Evolutionary conservation across 257 asterid species (phyloP).

Genomic region (Przewalskia tangutica): DNA sequence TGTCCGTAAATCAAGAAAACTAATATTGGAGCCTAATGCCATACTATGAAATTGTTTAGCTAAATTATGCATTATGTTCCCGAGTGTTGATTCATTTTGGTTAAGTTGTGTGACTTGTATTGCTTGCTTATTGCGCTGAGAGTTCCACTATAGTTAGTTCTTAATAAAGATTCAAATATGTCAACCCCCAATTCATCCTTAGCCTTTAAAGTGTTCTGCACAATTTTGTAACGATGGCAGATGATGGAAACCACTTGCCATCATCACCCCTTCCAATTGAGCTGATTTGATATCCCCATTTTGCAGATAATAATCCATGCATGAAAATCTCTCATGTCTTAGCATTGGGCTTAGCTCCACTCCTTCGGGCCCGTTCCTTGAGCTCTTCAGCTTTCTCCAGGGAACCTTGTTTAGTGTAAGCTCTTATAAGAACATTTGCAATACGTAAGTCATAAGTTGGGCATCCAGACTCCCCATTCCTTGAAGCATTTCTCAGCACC

Average conservation of each 20-base stretch:
- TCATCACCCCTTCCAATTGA: slow-evolving; percentile 57
- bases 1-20: no score
- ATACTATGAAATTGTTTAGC: no score
- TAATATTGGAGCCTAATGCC: no score
- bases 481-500: slow-evolving; percentile 90
- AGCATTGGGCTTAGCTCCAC: slow-evolving; percentile 63
- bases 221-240: slow-evolving; percentile 34
- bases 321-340: slow-evolving; percentile 85
- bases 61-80: no score
- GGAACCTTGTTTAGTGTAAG: slow-evolving; percentile 51
- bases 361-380: slow-evolving; percentile 43
- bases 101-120: no score
- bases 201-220: slow-evolving; percentile 57
- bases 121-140: no score
- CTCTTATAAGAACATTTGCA: slow-evolving; percentile 66
- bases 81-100: no score
- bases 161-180: slow-evolving; percentile 56
- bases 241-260: slow-evolving; percentile 51
- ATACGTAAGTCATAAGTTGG: slow-evolving; percentile 64
- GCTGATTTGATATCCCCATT: slow-evolving; percentile 46
- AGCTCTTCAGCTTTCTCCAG: slow-evolving; percentile 59
- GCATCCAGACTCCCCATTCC: slow-evolving; percentile 60
- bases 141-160: no score
- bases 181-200: slow-evolving; percentile 32
- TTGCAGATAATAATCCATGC: slow-evolving; percentile 50